Percentiles rank a stretch among this genome's conserved stretches.
These are phyloP conservation scores for Pyracantha coccinea DNA, from an alignment of 331 rosid genomes.

Conservation along the genomic window DNA sequence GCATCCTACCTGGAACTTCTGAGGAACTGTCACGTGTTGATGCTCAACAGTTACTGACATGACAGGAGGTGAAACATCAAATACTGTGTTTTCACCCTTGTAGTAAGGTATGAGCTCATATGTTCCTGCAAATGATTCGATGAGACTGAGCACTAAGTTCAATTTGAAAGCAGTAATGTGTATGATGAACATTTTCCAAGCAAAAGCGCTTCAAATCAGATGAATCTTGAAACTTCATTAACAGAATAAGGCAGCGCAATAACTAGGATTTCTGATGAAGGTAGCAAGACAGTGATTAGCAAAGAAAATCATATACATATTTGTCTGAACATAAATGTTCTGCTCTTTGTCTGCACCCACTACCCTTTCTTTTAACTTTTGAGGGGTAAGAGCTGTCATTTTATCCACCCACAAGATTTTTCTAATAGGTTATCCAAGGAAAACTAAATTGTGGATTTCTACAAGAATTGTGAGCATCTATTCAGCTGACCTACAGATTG, in stretches of 20 bases:
- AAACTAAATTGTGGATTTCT: background rate
- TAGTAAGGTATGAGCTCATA: conserved; percentile 87
- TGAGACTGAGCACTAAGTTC: conserved; percentile 9
- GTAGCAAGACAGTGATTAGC: background rate
- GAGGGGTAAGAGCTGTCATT: background rate
- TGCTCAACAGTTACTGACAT: conserved; percentile 67
- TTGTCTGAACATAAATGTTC: background rate
- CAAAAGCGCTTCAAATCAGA: background rate
- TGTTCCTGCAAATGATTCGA: conserved; percentile 48
- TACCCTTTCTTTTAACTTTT: background rate
- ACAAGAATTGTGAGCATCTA: background rate
- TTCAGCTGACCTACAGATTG: background rate
- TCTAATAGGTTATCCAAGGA: background rate
- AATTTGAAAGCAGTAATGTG: background rate
- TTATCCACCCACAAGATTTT: background rate
- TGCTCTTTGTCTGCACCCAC: background rate
- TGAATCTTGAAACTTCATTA: conserved; percentile 11
- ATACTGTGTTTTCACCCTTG: conserved; percentile 93
- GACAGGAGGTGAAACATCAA: conserved; percentile 84
- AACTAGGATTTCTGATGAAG: background rate
- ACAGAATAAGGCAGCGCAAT: background rate
- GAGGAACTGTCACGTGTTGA: conserved; percentile 67
- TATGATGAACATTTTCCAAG: conserved; percentile 10
- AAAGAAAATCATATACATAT: background rate
- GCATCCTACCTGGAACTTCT: conserved; percentile 74